Percentiles rank a stretch among this genome's conserved stretches.
Evolutionary conservation across 495 filamentous ascomycete genomes (phyloP).

Genomic region (Xylaria palmicola): DNA sequence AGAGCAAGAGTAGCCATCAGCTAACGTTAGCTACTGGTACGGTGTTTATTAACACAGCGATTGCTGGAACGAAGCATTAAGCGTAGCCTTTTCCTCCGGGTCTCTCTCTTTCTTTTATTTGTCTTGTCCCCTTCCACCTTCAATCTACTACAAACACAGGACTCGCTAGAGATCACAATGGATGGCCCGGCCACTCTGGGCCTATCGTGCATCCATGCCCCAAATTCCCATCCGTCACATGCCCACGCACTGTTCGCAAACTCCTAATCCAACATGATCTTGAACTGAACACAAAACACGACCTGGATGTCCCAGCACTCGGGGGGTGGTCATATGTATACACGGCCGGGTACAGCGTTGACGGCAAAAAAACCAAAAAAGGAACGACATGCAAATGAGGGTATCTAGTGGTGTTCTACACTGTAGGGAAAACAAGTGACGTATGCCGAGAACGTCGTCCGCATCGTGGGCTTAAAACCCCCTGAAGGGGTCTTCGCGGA

Average conservation of each 20-base stretch:
- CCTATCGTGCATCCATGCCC: background rate
- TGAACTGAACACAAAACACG: background rate
- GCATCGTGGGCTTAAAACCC: slow-evolving; percentile 39
- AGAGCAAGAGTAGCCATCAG: no score
- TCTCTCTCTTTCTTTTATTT: background rate
- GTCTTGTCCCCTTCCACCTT: background rate
- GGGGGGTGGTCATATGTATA: background rate
- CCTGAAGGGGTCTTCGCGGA: slow-evolving; percentile 48
- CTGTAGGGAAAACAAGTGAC: background rate
- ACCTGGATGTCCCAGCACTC: background rate
- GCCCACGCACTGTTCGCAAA: background rate
- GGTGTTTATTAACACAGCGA: no score
- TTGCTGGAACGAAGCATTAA: no score
- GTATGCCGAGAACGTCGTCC: background rate
- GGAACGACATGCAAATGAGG: slow-evolving; percentile 5
- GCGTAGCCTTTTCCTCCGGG: no score
- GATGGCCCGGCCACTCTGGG: background rate
- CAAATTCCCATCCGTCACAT: background rate
- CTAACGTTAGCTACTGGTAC: no score
- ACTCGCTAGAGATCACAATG: background rate
- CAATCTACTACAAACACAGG: no score
- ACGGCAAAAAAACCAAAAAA: no score
- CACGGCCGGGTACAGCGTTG: background rate
- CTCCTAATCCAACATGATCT: background rate
- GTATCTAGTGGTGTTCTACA: slow-evolving; percentile 5